A percentile compares a stretch with the other conserved stretches of the same genome.
phyloP scores from a whole-genome alignment of 306 rosid species.

The Castanea mollissima region DNA sequence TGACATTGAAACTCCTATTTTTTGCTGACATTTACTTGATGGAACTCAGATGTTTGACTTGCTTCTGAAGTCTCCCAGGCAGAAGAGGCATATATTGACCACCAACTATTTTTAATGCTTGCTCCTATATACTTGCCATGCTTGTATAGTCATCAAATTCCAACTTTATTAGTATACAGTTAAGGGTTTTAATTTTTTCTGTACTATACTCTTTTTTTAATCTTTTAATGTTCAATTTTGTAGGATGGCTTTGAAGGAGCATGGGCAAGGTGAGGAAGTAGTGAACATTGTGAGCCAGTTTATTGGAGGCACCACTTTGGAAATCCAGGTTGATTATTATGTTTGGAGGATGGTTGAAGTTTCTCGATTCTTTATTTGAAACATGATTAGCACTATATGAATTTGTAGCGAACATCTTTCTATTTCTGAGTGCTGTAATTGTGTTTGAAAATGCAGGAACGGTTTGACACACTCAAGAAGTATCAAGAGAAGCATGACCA shows the following conservation, averaged over 20 bases:
- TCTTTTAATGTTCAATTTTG: conserved; percentile 31
- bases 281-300: conserved; percentile 60
- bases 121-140: not conserved
- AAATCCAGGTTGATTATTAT: conserved; percentile 58
- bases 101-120: not conserved
- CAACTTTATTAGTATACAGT: not conserved
- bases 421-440: conserved; percentile 17
- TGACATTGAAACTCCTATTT: not conserved
- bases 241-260: conserved; percentile 83
- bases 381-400: conserved; percentile 3
- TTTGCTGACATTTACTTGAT: not conserved
- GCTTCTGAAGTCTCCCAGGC: not conserved
- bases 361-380: conserved; percentile 12
- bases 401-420: conserved; percentile 14
- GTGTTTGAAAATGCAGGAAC: conserved; percentile 53
- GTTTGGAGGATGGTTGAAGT: conserved; percentile 22
- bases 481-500: conserved; percentile 35
- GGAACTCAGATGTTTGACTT: not conserved
- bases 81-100: not conserved
- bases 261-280: conserved; percentile 75
- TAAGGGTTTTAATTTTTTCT: not conserved
- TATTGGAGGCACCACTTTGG: conserved; percentile 65
- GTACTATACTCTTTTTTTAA: not conserved
- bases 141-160: not conserved
- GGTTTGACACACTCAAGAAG: conserved; percentile 61